Evolutionary conservation across 495 filamentous ascomycete species (phyloP).

Genomic region (Talaromyces stipitatus): DNA sequence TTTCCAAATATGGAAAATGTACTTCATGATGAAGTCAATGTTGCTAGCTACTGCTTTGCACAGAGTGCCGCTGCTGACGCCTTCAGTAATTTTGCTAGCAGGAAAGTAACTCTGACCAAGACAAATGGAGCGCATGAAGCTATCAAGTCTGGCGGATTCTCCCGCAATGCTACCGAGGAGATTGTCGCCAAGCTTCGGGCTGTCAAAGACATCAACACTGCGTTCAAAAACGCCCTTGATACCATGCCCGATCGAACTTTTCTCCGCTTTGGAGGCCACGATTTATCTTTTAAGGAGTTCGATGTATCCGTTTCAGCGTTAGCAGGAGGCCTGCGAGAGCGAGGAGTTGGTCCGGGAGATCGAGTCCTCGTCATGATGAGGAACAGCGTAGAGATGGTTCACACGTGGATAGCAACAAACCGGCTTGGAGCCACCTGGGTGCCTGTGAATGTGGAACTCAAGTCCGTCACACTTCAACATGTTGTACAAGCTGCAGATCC

Average conservation of each 20-base stretch:
- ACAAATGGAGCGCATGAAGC: neutral
- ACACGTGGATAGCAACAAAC: constrained; percentile 3
- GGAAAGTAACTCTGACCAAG: neutral
- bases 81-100: constrained; percentile 3
- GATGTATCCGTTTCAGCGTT: constrained; percentile 3
- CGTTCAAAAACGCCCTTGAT: constrained; percentile 1
- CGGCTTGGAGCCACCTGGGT: constrained; percentile 2
- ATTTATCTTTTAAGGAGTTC: constrained; percentile 3
- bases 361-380: constrained; percentile 3
- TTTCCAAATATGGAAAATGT: constrained; percentile 1
- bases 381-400: constrained; percentile 4
- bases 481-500: constrained; percentile 3
- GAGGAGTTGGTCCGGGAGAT: neutral
- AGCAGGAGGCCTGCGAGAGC: neutral
- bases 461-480: constrained; percentile 3
- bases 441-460: constrained; percentile 4
- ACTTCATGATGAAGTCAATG: constrained; percentile 4
- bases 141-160: neutral
- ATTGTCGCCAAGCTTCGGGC: neutral
- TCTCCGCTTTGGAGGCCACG: constrained; percentile 3
- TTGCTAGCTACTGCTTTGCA: constrained; percentile 4
- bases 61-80: constrained; percentile 3
- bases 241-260: constrained; percentile 4
- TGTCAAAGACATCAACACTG: constrained; percentile 6
- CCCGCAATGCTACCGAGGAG: constrained; percentile 1